These are phyloP conservation scores for Exophiala phaeomuriformis DNA, from an alignment of 2,329 filamentous ascomycete species.

Conservation along the genomic window DNA sequence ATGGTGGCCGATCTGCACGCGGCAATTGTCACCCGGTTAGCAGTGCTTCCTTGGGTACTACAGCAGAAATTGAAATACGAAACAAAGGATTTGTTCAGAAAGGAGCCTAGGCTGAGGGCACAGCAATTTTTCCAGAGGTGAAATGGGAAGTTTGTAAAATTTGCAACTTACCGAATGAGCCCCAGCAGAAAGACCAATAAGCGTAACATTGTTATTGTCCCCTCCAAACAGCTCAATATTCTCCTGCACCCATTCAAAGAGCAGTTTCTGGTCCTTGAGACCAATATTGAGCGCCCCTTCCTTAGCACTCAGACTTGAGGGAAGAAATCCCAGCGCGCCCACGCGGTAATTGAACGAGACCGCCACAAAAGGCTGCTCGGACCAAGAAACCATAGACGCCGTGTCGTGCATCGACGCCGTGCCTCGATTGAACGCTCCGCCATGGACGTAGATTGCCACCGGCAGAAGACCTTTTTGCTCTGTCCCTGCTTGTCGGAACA, in stretches of 20 bases:
- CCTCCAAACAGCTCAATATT: constrained; percentile 31
- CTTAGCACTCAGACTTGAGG: constrained; percentile 1
- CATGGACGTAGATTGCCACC: constrained; percentile 44
- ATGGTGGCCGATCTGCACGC: constrained; percentile 13
- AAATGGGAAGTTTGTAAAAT: no score
- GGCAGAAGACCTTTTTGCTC: constrained; percentile 28
- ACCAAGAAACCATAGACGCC: constrained; percentile 49
- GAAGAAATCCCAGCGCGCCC: constrained; percentile 39
- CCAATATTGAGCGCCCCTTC: constrained; percentile 36
- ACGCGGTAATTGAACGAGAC: constrained; percentile 41
- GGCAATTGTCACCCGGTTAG: background rate
- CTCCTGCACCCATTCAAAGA: constrained; percentile 31
- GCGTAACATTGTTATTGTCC: constrained; percentile 46
- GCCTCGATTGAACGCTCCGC: constrained; percentile 27
- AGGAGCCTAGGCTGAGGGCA: no score
- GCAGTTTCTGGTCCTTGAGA: constrained; percentile 36
- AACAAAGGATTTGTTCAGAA: no score
- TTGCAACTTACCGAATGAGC: constrained; percentile 34
- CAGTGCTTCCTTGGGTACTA: background rate
- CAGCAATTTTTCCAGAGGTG: no score
- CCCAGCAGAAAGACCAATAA: constrained; percentile 30
- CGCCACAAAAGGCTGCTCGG: constrained; percentile 38
- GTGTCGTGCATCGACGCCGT: constrained; percentile 48
- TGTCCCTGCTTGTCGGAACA: constrained; percentile 32
- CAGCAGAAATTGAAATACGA: no score